phyloP scores from a whole-genome alignment of 2,329 filamentous ascomycete genomes.

The Chaetomiaceae sp. region DNA sequence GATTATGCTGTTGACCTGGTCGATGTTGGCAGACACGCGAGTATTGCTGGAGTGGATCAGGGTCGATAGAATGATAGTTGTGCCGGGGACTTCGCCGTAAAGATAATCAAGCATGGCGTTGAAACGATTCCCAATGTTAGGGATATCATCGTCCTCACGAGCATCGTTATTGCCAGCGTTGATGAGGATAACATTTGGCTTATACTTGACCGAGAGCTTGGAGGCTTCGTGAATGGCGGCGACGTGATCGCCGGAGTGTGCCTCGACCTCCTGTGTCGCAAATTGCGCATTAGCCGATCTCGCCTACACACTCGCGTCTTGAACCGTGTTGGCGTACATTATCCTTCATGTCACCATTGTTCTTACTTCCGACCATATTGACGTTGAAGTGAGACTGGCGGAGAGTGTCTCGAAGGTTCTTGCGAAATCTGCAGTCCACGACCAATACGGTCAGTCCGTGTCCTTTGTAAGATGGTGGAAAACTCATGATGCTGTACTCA shows the following conservation, averaged over 20 bases:
- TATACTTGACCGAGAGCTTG: no score
- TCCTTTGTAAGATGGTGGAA: no score
- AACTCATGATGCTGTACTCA: no score
- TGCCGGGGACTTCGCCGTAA: background rate
- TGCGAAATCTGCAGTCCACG: no score
- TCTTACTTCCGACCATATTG: constrained; percentile 17
- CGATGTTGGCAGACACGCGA: background rate
- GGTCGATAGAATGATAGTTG: constrained; percentile 3
- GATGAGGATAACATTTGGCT: constrained; percentile 12
- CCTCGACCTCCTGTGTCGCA: constrained; percentile 2
- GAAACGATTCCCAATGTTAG: constrained; percentile 1
- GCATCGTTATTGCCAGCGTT: constrained; percentile 14
- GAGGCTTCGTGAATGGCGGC: no score
- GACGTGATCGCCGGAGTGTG: background rate
- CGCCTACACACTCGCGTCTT: background rate
- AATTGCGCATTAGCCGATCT: background rate
- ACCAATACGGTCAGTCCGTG: no score
- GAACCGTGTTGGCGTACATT: no score
- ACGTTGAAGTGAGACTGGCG: constrained; percentile 13
- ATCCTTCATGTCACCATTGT: constrained; percentile 2
- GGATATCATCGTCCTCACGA: background rate
- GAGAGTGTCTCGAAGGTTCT: constrained; percentile 9
- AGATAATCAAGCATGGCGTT: constrained; percentile 2
- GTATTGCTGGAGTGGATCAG: constrained; percentile 9
- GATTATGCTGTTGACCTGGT: background rate